Evolutionary conservation across 177 flowering plant genomes (phyloP).

Genomic region (Vitis hybrid): DNA sequence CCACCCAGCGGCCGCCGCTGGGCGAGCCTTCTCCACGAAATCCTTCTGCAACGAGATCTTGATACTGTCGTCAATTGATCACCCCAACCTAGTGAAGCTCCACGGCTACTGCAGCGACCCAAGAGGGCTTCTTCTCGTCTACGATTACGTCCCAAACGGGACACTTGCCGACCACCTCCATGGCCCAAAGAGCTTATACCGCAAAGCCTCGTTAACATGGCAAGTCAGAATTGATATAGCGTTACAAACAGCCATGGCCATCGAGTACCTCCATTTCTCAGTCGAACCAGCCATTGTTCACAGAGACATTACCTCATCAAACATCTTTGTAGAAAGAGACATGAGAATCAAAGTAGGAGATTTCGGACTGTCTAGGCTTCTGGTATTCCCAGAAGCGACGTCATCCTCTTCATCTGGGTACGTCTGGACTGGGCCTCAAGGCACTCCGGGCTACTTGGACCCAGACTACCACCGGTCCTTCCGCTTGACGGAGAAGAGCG

Average conservation of each 20-base stretch:
- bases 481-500: conserved; percentile 86
- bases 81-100: conserved; percentile 76
- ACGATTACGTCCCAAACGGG: conserved; percentile 86
- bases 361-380: conserved; percentile 79
- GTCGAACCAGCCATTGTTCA: conserved; percentile 78
- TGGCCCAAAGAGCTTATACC: conserved; percentile 31
- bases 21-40: conserved; percentile 41
- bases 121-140: conserved; percentile 77
- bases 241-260: conserved; percentile 63
- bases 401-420: conserved; percentile 30
- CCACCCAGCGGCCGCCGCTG: conserved; percentile 17
- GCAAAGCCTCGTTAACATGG: conserved; percentile 50
- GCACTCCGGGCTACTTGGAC: conserved; percentile 92
- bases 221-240: conserved; percentile 64
- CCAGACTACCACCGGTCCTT: conserved; percentile 88
- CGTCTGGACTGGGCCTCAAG: conserved; percentile 94
- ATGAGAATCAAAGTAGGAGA: conserved; percentile 84
- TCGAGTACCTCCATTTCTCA: conserved; percentile 75
- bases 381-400: conserved; percentile 35
- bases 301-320: conserved; percentile 80
- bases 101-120: conserved; percentile 92
- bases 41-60: conserved; percentile 87
- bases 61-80: conserved; percentile 70
- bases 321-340: conserved; percentile 76
- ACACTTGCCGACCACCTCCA: conserved; percentile 93